Percentiles rank a stretch among this genome's conserved stretches.
Evolutionary conservation across 2,329 filamentous ascomycete species (phyloP).

Genomic region (Arthrinium phaeospermum): DNA sequence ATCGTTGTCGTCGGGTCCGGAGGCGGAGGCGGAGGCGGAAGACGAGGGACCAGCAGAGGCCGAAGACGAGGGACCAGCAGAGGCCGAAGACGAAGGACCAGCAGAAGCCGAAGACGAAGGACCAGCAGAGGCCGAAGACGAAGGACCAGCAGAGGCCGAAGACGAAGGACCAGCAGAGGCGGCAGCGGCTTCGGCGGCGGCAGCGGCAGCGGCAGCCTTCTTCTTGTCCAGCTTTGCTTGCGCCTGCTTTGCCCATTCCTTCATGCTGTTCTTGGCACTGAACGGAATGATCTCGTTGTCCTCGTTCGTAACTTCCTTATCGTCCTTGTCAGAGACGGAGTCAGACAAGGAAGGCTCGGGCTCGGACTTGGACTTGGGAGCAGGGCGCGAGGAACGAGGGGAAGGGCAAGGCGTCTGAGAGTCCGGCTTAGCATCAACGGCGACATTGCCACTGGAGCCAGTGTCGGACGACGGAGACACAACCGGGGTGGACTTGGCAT

Average conservation of each 20-base stretch:
- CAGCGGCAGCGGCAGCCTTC: background rate
- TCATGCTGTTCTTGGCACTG: background rate
- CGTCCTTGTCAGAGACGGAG: background rate
- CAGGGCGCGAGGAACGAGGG: background rate
- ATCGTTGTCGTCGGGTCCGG: too few relatives aligned
- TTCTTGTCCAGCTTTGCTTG: background rate
- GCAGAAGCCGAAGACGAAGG: background rate
- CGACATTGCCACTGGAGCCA: background rate
- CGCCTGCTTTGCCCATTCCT: background rate
- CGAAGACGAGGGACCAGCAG: too few relatives aligned
- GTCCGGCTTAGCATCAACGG: background rate
- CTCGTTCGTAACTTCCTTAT: background rate
- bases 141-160: too few relatives aligned
- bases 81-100: background rate
- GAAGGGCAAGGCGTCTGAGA: background rate
- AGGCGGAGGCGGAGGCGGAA: too few relatives aligned
- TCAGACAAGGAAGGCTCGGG: background rate
- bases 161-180: background rate
- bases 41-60: too few relatives aligned
- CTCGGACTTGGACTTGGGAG: background rate
- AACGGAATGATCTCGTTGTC: background rate
- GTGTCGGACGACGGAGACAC: background rate
- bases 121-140: too few relatives aligned
- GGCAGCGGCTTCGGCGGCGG: background rate
- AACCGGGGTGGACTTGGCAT: background rate